Conservation (phyloP, 306 rosid genomes). For the Inga leiocalycina region DNA sequence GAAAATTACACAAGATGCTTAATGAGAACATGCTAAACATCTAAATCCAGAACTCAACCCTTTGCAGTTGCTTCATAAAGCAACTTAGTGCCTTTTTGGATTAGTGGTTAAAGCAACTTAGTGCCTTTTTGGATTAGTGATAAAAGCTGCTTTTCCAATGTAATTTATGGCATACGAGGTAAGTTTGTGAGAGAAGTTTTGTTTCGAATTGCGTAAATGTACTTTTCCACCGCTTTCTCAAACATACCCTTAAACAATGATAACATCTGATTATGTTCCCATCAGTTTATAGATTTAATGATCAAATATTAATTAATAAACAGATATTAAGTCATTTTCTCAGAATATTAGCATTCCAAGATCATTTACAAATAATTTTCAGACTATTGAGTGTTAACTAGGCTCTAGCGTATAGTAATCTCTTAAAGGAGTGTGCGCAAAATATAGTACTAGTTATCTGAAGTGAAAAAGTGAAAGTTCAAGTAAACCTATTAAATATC, state of each 20-base stretch:
- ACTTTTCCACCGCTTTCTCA: too few species aligned
- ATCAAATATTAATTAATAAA: neutral
- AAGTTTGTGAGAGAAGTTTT: too few species aligned
- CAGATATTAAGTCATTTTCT: constrained; percentile 10
- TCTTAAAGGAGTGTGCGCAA: neutral
- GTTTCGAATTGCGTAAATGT: too few species aligned
- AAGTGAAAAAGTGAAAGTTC: constrained; percentile 40
- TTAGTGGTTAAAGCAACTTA: too few species aligned
- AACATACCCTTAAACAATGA: neutral
- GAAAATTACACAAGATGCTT: neutral
- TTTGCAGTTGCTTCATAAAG: constrained; percentile 14
- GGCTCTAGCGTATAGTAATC: neutral
- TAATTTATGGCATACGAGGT: too few species aligned
- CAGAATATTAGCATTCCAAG: constrained; percentile 21
- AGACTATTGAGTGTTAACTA: neutral
- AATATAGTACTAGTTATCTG: constrained; percentile 18
- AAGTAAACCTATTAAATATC: constrained; percentile 42
- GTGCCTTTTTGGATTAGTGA: too few species aligned
- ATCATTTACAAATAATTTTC: constrained; percentile 1
- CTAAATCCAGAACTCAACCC: constrained; percentile 17
- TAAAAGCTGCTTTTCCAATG: too few species aligned
- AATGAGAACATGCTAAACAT: constrained; percentile 1
- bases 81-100: neutral
- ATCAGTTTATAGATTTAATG: constrained; percentile 14
- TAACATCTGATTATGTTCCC: neutral